A percentile compares a stretch with the other conserved stretches of the same genome.
Evolutionary conservation across 1,284 basidiomycete genomes (phyloP).

Genomic region (Bondarzewia mesenterica): DNA sequence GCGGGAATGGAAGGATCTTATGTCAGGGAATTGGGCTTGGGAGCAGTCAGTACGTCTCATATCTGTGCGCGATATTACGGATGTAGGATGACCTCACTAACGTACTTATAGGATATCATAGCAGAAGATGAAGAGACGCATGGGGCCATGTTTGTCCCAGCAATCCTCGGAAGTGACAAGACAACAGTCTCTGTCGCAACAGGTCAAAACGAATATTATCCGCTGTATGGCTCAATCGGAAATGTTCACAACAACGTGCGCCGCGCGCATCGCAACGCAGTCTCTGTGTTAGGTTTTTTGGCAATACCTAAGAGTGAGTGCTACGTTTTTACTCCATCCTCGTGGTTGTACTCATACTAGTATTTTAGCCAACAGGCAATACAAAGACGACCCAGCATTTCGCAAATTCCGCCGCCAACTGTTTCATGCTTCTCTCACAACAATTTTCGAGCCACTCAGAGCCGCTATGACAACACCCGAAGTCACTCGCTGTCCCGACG

Average conservation of each 20-base stretch:
- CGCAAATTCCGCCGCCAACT: slow-evolving; percentile 13
- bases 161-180: slow-evolving; percentile 17
- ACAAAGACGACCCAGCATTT: slow-evolving; percentile 8
- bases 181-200: slow-evolving; percentile 20
- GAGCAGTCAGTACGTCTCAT: not conserved
- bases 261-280: slow-evolving; percentile 15
- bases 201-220: slow-evolving; percentile 16
- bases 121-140: slow-evolving; percentile 7
- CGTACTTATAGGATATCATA: slow-evolving; percentile 6
- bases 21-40: not conserved
- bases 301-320: slow-evolving; percentile 19
- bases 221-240: slow-evolving; percentile 15
- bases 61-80: not conserved
- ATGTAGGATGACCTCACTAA: not conserved
- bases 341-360: not conserved
- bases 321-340: not conserved
- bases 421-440: slow-evolving; percentile 10
- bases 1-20: not conserved
- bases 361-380: slow-evolving; percentile 1
- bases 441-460: slow-evolving; percentile 9
- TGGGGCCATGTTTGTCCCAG: slow-evolving; percentile 6
- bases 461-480: slow-evolving; percentile 11
- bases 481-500: slow-evolving; percentile 12
- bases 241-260: slow-evolving; percentile 16
- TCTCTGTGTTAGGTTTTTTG: slow-evolving; percentile 17